Evolutionary conservation across 2,329 filamentous ascomycete genomes (phyloP), one percentile per base, ranked within the genome.

Genomic region (Rhynchosporium agropyri): DNA sequence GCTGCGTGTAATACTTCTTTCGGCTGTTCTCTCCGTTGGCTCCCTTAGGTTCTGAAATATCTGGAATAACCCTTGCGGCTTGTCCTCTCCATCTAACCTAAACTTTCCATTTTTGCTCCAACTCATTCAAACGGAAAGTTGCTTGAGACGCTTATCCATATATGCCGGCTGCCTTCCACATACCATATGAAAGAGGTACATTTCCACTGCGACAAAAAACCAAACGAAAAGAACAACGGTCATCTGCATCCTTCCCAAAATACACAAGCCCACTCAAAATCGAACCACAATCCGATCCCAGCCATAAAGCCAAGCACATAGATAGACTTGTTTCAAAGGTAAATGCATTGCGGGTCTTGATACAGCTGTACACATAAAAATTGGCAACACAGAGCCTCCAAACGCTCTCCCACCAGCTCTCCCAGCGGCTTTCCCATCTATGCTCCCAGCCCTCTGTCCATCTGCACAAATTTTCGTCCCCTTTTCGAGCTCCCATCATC

Each of bases 361-460:
- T 73, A 74, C 71, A 74, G 62, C 71, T 73, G 70, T 73, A 73
- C 70, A 73, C 43, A 67, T 62, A 72, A 69, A 70, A 69, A 46
- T 60, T 63, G 61, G 63, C 69, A 71, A 67, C 64, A 66, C 67
- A 69, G 65, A 67, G 64, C 63, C 60, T 62, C 58, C 50, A 61
- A 43, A 58, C 59, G 57, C 60, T 64, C 63, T 61, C 58, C 54
- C 38, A 45, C 60, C 51, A 58, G 60, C 62, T 55, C 20, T 20
- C 20, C 20, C 33, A 10, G 1, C 33, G 9, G 9, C 33, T 36
- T 65, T 48, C 58, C 45, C 62, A 66, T 69, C 63, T 65, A 68
- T 63, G 43, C 55, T 60, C 61, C 58, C 53, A 67, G 62, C 50
- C 13, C 42, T 58, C 48, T 65, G 64, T 66, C 64, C 66, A 68